Base-by-base conservation (phyloP, 495 filamentous ascomycete species). In the Oidiodendron maius region DNA sequence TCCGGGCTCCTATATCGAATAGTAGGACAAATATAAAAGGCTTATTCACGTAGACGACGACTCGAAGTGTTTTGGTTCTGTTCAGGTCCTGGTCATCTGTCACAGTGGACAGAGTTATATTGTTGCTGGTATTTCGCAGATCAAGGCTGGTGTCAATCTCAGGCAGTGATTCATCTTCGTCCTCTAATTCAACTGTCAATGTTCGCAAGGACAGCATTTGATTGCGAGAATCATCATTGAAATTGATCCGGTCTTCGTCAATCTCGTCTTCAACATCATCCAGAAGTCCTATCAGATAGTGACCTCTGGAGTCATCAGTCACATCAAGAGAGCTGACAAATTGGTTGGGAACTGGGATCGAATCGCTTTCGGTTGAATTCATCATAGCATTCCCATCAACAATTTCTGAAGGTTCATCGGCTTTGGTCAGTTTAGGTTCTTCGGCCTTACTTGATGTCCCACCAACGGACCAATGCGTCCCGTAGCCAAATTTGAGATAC, bases 11-110 rank as follows among this genome's bases (percentile, higher is more conserved):
- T 11, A 81, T 74, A 39, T 86, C 75, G 67, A 97, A 96, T 13
- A 98, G 72, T 56, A 97, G 87, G 3, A 87, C 83, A 64, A 89
- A 96, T 46, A 96, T 84, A 66, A 97, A 96, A 2, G 93, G 93
- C 60, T 77, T 80, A 56, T 88, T 82, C 67, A 70, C 66, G 48
- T 78, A 80, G 39, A 95, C 78, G 2, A 94, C 77, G 4, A 87
- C 87, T 20, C 82, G 80, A 20, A 93, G 65, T 50, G 78, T 74
- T 40, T 76, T 64, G 8, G 66, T 67, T 47, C 75, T 76, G 53
- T 74, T 74, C 40, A 60, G 61, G 46, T 77, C 72, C 51, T 74
- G 72, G 35, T 60, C 69, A 50, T 71, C 66, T 10, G 57, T 54
- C 13, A 18, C 44, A 44, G 42, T 49, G 25, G 53, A 55, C 21